Evolutionary conservation across 2,329 filamentous ascomycete species (phyloP), one percentile per base, ranked within the genome.

Genomic region (Plenodomus biglobosus): DNA sequence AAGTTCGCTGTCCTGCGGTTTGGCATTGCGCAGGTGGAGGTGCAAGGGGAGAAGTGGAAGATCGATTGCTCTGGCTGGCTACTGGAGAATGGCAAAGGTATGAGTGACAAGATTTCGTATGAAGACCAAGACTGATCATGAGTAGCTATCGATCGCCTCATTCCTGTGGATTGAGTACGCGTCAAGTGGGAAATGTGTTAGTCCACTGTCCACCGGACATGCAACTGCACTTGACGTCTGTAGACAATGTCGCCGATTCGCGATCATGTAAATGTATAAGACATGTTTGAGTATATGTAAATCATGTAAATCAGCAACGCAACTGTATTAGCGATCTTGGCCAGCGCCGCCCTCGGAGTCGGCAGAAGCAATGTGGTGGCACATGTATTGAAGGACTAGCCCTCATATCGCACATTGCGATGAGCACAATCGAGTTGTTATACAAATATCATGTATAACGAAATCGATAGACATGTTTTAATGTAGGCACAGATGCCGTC

Each of bases 81-180:
- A 45, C 42, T 64, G 6, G 68, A 71, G 37, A 52, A 70, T 35
- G 68, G 68, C 18, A 61, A 59, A 67, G 68, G 68, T 71, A 65
- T 38, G 64, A 59, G 16, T 15, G 4, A 18, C 35, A 4, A 16
- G 4, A 18, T 37, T 18, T 18, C 4, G 8, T 8, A 17, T 17
- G 8, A 37, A 11, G 16, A 20, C 8, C 16, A 8, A 8, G 4
- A 20, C 35, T 37, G 16, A 37, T 18, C 13, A 8, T 16, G 18
- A 3, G 35, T 20, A 37, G 35, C 35, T 15, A 18, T 37, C 15
- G 35, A 37, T 37, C 16, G 35, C 16, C 16, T 37, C 18, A 8
- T 37, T 20, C 35, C 35, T 37, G 35, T 18, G 8, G 35, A 37
- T 8, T 43, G 38, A 40, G 11, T 32, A 8, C 13, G 27, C 3